Evolutionary conservation across 768 basidiomycete genomes (phyloP).

Genomic region (Favolaschia claudopus): DNA sequence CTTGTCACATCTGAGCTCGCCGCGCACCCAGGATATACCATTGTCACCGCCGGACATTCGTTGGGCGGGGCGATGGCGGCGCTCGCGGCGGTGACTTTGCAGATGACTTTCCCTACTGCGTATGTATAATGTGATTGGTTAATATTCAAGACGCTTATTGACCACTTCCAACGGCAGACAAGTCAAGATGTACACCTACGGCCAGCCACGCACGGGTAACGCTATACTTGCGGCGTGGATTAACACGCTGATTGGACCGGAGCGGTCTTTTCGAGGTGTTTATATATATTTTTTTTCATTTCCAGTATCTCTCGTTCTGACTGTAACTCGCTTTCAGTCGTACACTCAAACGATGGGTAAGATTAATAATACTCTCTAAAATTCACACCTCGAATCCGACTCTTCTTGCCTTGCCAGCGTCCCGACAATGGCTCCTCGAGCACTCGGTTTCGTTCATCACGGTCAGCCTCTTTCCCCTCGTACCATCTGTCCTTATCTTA

Average conservation of each 20-base stretch:
- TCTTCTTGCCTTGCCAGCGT: constrained; percentile 8
- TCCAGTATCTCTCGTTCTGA: not conserved
- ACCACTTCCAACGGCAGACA: too few relatives aligned
- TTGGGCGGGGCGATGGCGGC: constrained; percentile 51
- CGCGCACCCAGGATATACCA: constrained; percentile 40
- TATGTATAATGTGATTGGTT: constrained; percentile 9
- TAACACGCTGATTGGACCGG: constrained; percentile 9
- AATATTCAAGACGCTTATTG: not conserved
- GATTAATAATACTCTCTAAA: not conserved
- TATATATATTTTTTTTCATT: not conserved
- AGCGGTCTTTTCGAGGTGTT: constrained; percentile 17
- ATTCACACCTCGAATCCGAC: not conserved
- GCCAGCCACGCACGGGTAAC: constrained; percentile 23
- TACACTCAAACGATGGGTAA: constrained; percentile 22
- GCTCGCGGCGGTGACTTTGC: constrained; percentile 44
- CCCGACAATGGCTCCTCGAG: constrained; percentile 17
- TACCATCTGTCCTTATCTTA: not conserved
- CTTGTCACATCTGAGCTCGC: constrained; percentile 39
- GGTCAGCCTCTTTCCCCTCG: constrained; percentile 8
- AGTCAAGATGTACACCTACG: constrained; percentile 22
- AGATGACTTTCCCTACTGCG: constrained; percentile 35
- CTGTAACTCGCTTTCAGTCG: constrained; percentile 13
- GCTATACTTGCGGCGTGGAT: constrained; percentile 15
- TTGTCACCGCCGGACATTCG: constrained; percentile 49
- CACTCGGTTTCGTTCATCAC: constrained; percentile 20